Percentiles rank a stretch among this genome's conserved stretches.
Conservation (phyloP, 345 rosid species). For the Erodium maritimum region DNA sequence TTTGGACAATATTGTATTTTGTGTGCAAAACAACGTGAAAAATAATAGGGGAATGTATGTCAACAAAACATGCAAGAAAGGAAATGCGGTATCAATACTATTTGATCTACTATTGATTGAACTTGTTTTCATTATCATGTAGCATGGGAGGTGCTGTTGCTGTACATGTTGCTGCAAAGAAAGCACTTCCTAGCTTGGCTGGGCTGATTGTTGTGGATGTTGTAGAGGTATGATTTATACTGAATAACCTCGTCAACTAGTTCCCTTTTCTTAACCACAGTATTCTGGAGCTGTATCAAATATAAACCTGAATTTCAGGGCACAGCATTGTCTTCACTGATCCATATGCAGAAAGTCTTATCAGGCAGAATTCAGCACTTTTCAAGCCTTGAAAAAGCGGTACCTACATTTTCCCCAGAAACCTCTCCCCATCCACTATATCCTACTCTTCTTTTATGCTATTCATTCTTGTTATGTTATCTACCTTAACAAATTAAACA, state of each 20-base stretch:
- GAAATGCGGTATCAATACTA: too few species aligned
- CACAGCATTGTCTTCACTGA: conserved; percentile 84
- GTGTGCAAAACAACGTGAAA: neutral
- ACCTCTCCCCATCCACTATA: too few species aligned
- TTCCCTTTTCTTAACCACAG: conserved; percentile 6
- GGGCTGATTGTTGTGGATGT: conserved; percentile 93
- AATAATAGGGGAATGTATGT: too few species aligned
- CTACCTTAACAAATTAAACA: neutral
- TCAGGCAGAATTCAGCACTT: conserved; percentile 84
- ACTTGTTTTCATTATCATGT: conserved; percentile 3
- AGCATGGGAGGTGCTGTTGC: conserved; percentile 99
- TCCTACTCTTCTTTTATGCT: too few species aligned
- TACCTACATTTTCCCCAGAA: conserved; percentile 16
- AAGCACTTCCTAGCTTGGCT: conserved; percentile 49
- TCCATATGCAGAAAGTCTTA: conserved; percentile 89
- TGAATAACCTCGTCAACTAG: neutral
- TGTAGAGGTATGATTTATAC: conserved; percentile 65
- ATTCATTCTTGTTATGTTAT: neutral
- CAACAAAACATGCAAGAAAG: too few species aligned
- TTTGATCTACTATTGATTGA: too few species aligned
- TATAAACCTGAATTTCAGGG: conserved; percentile 38
- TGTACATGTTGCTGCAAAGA: conserved; percentile 88
- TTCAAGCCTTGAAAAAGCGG: conserved; percentile 77
- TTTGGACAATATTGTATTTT: conserved; percentile 1
- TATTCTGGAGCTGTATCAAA: conserved; percentile 7